Conservation (phyloP, 2,329 filamentous ascomycete genomes). For the Scedosporium aurantiacum region DNA sequence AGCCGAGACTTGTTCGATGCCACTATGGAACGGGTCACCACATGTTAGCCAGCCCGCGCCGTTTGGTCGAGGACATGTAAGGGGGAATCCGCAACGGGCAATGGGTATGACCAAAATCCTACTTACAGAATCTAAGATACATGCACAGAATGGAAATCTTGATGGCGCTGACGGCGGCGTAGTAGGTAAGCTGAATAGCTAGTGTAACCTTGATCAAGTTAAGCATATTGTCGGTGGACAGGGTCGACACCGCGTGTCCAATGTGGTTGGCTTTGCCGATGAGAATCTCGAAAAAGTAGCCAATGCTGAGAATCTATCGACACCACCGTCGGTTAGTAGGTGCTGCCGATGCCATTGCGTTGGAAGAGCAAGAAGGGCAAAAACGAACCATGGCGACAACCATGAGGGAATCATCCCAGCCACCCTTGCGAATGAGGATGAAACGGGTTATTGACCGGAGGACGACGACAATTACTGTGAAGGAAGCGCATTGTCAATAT, state of each 20-base stretch:
- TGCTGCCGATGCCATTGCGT: not conserved
- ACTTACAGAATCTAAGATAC: slow-evolving; percentile 32
- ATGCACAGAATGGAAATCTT: slow-evolving; percentile 34
- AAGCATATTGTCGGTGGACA: slow-evolving; percentile 12
- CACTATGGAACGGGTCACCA: slow-evolving; percentile 11
- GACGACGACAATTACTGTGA: slow-evolving; percentile 11
- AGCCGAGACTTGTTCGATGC: slow-evolving; percentile 16
- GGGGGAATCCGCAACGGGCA: not conserved
- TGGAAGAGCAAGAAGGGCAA: not conserved
- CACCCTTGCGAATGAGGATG: slow-evolving; percentile 12
- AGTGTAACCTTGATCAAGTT: slow-evolving; percentile 17
- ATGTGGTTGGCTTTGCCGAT: slow-evolving; percentile 12
- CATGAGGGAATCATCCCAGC: slow-evolving; percentile 14
- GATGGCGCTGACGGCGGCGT: slow-evolving; percentile 24
- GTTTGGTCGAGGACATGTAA: slow-evolving; percentile 10
- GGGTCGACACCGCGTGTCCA: slow-evolving; percentile 11
- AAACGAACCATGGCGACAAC: slow-evolving; percentile 10
- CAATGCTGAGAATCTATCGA: not conserved
- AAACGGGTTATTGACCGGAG: slow-evolving; percentile 10
- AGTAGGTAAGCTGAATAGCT: slow-evolving; percentile 30
- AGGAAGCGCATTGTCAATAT: not conserved
- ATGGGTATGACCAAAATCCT: not conserved
- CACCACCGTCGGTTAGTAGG: not conserved
- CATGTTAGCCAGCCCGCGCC: slow-evolving; percentile 13
- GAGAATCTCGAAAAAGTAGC: slow-evolving; percentile 13